A percentile compares a stretch with the other conserved stretches of the same genome.
phyloP scores from a whole-genome alignment of 1,284 basidiomycete genomes.

The Neonothopanus nambi region DNA sequence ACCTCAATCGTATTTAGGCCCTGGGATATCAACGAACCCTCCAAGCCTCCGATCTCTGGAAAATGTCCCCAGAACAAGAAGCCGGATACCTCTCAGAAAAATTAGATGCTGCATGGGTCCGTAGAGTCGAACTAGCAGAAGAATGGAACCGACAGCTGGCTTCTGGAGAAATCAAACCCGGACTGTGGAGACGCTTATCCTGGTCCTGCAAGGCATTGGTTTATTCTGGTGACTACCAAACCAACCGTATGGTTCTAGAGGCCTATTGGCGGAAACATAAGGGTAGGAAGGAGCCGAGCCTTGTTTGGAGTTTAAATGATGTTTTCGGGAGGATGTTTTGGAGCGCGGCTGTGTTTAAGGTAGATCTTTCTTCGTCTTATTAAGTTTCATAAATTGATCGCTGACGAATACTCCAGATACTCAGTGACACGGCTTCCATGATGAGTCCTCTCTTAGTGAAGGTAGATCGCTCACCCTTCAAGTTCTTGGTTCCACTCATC shows the following conservation, averaged over 20 bases:
- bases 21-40: constrained; percentile 71
- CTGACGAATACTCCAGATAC: constrained; percentile 34
- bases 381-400: neutral
- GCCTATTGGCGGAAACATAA: constrained; percentile 49
- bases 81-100: constrained; percentile 49
- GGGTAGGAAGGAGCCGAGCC: constrained; percentile 52
- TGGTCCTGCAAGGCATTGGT: constrained; percentile 46
- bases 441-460: constrained; percentile 69
- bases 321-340: constrained; percentile 70
- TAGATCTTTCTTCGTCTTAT: constrained; percentile 17
- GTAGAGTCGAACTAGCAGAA: constrained; percentile 45
- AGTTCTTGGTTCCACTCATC: neutral
- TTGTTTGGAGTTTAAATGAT: constrained; percentile 73
- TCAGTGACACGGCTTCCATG: constrained; percentile 60
- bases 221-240: constrained; percentile 23
- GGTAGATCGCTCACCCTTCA: constrained; percentile 30
- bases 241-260: constrained; percentile 37
- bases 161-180: constrained; percentile 47
- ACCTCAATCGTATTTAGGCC: constrained; percentile 36
- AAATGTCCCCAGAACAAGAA: constrained; percentile 56
- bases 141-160: constrained; percentile 56
- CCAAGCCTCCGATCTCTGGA: constrained; percentile 76
- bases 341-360: constrained; percentile 62
- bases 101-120: constrained; percentile 51
- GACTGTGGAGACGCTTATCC: constrained; percentile 32